A percentile compares a stretch with the other conserved stretches of the same genome.
Conservation (phyloP, 495 filamentous ascomycete species). For the Hypoxylon perforatum region DNA sequence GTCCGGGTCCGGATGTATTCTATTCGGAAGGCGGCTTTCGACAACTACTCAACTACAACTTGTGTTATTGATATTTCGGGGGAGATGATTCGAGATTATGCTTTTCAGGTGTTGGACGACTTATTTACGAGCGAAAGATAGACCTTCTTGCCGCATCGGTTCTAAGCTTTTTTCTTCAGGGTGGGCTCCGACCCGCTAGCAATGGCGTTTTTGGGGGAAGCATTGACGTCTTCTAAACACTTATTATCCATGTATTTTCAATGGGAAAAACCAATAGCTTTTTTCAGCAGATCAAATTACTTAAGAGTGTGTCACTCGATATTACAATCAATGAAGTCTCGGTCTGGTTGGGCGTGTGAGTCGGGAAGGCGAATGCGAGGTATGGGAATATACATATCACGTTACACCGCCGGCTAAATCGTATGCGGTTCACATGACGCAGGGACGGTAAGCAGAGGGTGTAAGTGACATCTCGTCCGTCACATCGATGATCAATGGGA, state of each 20-base stretch:
- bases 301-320: slow-evolving; percentile 9
- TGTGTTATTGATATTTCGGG: slow-evolving; percentile 18
- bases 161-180: slow-evolving; percentile 4
- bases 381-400: slow-evolving; percentile 14
- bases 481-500: too few species aligned
- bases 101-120: slow-evolving; percentile 23
- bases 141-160: slow-evolving; percentile 10
- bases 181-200: slow-evolving; percentile 14
- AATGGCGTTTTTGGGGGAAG: slow-evolving; percentile 26
- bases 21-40: slow-evolving; percentile 1
- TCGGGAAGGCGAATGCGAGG: too few species aligned
- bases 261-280: slow-evolving; percentile 1
- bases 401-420: slow-evolving; percentile 32
- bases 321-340: slow-evolving; percentile 1
- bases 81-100: slow-evolving; percentile 33
- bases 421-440: background rate
- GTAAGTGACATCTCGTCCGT: too few species aligned
- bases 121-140: slow-evolving; percentile 25
- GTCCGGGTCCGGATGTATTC: background rate
- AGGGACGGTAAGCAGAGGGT: too few species aligned
- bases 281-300: slow-evolving; percentile 28
- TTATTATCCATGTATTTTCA: slow-evolving; percentile 15
- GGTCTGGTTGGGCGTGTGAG: background rate
- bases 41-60: slow-evolving; percentile 7
- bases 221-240: slow-evolving; percentile 10